Evolutionary conservation across 768 basidiomycete species (phyloP), one percentile per base, ranked within the genome.

Genomic region (Lepiota brunneoincarnata): DNA sequence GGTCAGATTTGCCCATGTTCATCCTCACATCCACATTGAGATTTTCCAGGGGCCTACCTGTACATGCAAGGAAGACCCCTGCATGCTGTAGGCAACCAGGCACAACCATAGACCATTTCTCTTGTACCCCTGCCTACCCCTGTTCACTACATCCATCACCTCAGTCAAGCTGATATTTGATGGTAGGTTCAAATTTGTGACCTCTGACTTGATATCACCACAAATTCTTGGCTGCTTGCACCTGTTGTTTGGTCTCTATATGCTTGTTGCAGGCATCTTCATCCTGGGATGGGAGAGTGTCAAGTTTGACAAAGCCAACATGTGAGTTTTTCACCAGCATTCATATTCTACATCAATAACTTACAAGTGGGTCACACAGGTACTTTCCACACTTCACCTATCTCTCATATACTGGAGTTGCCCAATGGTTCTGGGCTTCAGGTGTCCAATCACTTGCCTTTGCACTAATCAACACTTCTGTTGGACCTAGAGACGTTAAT

Each of bases 361-460:
- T 3, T 28, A 37, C 6, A 17, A 17, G 6, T n/a, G 12, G 35
- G 7, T n/a, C 18, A 21, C 15, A 12, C 46, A 60, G 59, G 20
- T 60, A 47, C 31, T 56, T 60, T 20, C 52, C 59, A 4, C 58
- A 55, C 46, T 60, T 60, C 26, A 60, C 59, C 12, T 51, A 58
- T 15, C 51, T 60, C 26, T 52, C 54, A 3, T 60, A 49, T 18
- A 37, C 54, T 15, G 59, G 59, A 3, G 10, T 58, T 9, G 46
- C 42, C 21, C 56, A 56, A 2, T 60, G 57, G 42, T 45, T 60
- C 41, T 58, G 51, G 35, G 59, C 59, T 11, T 58, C 59, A 12
- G 59, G 56, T 2, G 35, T 53, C 12, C 57, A 60, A 21, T 52
- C 59, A 6, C 35, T 50, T 7, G 39, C 28, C 10, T 58, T 48